phyloP scores from a whole-genome alignment of 768 basidiomycete genomes.

The Neoboletus subvelutipes region DNA sequence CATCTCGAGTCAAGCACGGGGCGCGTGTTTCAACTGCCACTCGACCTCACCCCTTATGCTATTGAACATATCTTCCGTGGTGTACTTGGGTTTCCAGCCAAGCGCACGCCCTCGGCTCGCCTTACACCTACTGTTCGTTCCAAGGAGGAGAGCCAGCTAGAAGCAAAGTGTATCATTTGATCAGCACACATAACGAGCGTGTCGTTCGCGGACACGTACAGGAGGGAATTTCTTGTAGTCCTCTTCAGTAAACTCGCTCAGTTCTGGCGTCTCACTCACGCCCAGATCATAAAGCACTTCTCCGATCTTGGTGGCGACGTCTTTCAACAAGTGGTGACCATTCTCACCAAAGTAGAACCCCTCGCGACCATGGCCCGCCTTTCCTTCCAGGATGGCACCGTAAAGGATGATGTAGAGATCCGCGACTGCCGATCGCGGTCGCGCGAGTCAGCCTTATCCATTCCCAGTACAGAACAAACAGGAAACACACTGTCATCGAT shows the following conservation, averaged over 20 bases:
- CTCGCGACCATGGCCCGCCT: slow-evolving; percentile 34
- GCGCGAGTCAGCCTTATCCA: background rate
- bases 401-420: slow-evolving; percentile 47
- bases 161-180: background rate
- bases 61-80: slow-evolving; percentile 23
- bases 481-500: slow-evolving; percentile 41
- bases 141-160: slow-evolving; percentile 19
- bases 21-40: slow-evolving; percentile 13
- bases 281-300: slow-evolving; percentile 26
- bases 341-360: slow-evolving; percentile 57
- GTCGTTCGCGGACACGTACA: slow-evolving; percentile 4
- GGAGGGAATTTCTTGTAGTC: slow-evolving; percentile 9
- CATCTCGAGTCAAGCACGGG: background rate
- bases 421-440: slow-evolving; percentile 15
- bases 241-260: slow-evolving; percentile 41
- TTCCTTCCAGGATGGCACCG: slow-evolving; percentile 33
- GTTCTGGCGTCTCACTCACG: slow-evolving; percentile 25
- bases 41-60: slow-evolving; percentile 24
- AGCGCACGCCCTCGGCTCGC: slow-evolving; percentile 21
- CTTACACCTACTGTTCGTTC: slow-evolving; percentile 20
- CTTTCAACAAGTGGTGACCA: slow-evolving; percentile 47
- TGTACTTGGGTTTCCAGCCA: slow-evolving; percentile 35
- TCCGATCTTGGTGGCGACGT: slow-evolving; percentile 44
- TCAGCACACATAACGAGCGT: background rate
- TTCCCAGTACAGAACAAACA: background rate